Base-by-base conservation (phyloP, 1,284 basidiomycete species). In the Ganoderma meredithae region DNA sequence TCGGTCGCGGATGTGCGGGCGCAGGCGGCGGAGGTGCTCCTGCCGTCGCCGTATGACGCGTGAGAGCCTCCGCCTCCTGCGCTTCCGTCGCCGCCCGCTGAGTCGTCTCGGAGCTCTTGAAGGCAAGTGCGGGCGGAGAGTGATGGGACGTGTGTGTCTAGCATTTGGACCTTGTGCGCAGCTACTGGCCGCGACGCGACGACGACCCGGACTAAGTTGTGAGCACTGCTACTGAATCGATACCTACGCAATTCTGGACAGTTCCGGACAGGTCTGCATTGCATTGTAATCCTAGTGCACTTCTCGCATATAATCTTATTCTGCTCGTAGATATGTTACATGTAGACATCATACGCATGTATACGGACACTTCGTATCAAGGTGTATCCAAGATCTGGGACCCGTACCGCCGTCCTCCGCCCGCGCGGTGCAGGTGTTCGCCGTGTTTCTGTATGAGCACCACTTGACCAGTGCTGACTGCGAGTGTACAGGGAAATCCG, bases 201-300 rank as follows among this genome's bases (percentile, higher is more conserved):
- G 7, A 47, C 5, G n/a, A 47, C 44, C n/a, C n/a, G 44, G 44
- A 47, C n/a, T 15, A 41, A 13, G 13, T 41, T 41, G 17, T 44
- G 43, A 44, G 9, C 22, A 47, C n/a, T 47, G 44, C 44, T 22
- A 47, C n/a, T 10, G 9, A n/a, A 47, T 31, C 27, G 27, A 3
- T 47, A 47, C 9, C 44, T 47, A n/a, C 44, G n/a, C n/a, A 47
- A 47, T 22, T 47, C 25, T 53, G 53, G 53, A 55, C 53, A n/a
- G 27, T 31, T 5, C 17, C 31, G 53, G 53, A 55, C 22, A 55
- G 53, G 33, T 17, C 55, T 58, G 55, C 33, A 39, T 58, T 49
- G 22, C 47, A 49, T 49, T 58, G 55, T 58, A 58, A n/a, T n/a
- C 55, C 55, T 39, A 58, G 27, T n/a, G 33, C 55, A 58, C 19